A percentile compares a stretch with the other conserved stretches of the same genome.
Evolutionary conservation across 2,329 filamentous ascomycete genomes (phyloP).

Genomic region (Coniosporium uncinatum): DNA sequence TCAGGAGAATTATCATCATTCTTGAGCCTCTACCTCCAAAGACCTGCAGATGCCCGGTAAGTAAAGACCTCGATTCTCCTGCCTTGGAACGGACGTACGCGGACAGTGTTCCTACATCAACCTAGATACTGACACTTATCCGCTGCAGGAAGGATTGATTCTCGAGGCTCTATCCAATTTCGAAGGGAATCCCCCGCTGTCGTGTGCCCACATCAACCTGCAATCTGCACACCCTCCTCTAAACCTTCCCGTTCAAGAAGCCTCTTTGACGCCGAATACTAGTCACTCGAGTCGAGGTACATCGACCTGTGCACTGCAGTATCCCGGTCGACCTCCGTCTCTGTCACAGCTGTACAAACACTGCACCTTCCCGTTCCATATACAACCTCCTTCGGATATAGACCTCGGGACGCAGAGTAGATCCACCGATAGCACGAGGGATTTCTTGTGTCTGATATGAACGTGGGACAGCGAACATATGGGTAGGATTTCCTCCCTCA

Average conservation of each 20-base stretch:
- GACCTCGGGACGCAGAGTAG: not conserved
- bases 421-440: not conserved
- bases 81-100: no score
- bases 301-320: no score
- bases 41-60: no score
- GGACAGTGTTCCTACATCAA: not conserved
- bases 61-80: no score
- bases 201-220: not conserved
- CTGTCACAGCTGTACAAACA: not conserved
- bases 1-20: slow-evolving; percentile 2
- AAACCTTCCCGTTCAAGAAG: not conserved
- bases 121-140: no score
- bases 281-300: no score
- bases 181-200: not conserved
- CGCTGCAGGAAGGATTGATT: not conserved
- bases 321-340: not conserved
- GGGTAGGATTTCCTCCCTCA: slow-evolving; percentile 23
- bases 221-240: not conserved
- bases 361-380: not conserved
- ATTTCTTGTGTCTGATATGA: slow-evolving; percentile 24
- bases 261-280: not conserved
- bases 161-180: not conserved
- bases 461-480: slow-evolving; percentile 31
- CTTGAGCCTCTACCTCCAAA: not conserved
- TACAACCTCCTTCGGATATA: not conserved